Evolutionary conservation across 345 rosid species (phyloP).

Genomic region (Iberis pinnata): DNA sequence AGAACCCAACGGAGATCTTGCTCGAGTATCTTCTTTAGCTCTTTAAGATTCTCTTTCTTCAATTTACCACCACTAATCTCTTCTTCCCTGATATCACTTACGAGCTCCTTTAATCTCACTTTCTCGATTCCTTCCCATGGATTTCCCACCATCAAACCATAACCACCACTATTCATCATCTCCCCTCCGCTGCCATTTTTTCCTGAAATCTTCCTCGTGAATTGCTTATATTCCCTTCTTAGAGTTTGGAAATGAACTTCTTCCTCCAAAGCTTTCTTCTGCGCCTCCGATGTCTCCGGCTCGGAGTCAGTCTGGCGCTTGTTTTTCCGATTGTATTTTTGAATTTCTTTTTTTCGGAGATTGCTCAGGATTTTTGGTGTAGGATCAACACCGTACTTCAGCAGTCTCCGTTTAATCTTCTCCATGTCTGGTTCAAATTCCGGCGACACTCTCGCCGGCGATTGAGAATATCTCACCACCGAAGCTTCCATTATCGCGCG

Average conservation of each 20-base stretch:
- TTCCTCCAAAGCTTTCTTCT: slow-evolving; percentile 40
- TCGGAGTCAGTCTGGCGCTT: slow-evolving; percentile 32
- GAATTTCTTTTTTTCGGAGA: slow-evolving; percentile 72
- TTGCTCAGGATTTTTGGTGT: slow-evolving; percentile 63
- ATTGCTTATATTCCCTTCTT: slow-evolving; percentile 58
- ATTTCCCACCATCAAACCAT: slow-evolving; percentile 45
- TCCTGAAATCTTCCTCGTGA: slow-evolving; percentile 36
- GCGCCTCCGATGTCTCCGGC: slow-evolving; percentile 33
- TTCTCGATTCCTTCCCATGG: slow-evolving; percentile 89
- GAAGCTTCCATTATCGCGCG: slow-evolving; percentile 51
- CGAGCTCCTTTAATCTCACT: slow-evolving; percentile 50
- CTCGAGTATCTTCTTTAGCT: slow-evolving; percentile 63
- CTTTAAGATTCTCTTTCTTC: slow-evolving; percentile 53
- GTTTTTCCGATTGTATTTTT: slow-evolving; percentile 64
- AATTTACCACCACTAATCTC: slow-evolving; percentile 39
- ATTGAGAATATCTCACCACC: slow-evolving; percentile 28
- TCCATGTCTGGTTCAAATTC: slow-evolving; percentile 54
- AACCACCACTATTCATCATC: background rate
- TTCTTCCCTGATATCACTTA: slow-evolving; percentile 31
- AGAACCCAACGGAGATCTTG: slow-evolving; percentile 72
- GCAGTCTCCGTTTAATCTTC: slow-evolving; percentile 48
- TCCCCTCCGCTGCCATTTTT: slow-evolving; percentile 6
- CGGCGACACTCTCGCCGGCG: slow-evolving; percentile 20
- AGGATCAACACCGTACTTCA: slow-evolving; percentile 51
- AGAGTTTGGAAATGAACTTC: slow-evolving; percentile 45